Evolutionary conservation across 495 filamentous ascomycete species (phyloP).

Genomic region (Penicillium daleae): DNA sequence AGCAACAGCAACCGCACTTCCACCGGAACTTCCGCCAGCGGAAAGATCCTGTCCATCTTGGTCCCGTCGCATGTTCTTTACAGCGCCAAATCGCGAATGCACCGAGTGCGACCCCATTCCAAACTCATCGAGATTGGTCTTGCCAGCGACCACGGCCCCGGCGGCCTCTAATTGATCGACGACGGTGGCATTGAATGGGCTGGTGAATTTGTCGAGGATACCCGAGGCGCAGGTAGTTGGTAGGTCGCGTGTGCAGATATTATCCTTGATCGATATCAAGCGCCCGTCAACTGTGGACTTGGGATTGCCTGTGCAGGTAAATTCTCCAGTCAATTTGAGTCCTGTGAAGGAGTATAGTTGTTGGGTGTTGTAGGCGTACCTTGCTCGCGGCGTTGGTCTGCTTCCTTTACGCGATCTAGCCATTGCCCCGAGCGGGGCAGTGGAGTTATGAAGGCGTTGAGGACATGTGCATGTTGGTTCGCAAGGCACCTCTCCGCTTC

Average conservation of each 20-base stretch:
- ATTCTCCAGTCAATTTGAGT: conserved; percentile 4
- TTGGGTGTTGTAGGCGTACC: conserved; percentile 27
- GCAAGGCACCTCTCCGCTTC: conserved; percentile 54
- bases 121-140: conserved; percentile 96
- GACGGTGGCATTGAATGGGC: conserved; percentile 86
- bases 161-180: conserved; percentile 65
- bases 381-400: conserved; percentile 43
- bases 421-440: conserved; percentile 38
- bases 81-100: conserved; percentile 71
- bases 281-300: conserved; percentile 52
- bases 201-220: conserved; percentile 69
- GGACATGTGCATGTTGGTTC: conserved; percentile 45
- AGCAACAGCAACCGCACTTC: conserved; percentile 86
- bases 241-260: conserved; percentile 72
- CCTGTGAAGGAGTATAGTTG: neutral
- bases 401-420: conserved; percentile 41
- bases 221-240: conserved; percentile 82
- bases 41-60: conserved; percentile 53
- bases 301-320: conserved; percentile 28
- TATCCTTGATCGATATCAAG: conserved; percentile 85
- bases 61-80: conserved; percentile 48
- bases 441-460: conserved; percentile 54
- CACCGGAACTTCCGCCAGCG: conserved; percentile 90
- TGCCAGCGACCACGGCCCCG: conserved; percentile 71
- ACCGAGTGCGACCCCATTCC: conserved; percentile 95